Base-by-base conservation (phyloP, 208 protist species). In the Angomonas ambiguus region DNA sequence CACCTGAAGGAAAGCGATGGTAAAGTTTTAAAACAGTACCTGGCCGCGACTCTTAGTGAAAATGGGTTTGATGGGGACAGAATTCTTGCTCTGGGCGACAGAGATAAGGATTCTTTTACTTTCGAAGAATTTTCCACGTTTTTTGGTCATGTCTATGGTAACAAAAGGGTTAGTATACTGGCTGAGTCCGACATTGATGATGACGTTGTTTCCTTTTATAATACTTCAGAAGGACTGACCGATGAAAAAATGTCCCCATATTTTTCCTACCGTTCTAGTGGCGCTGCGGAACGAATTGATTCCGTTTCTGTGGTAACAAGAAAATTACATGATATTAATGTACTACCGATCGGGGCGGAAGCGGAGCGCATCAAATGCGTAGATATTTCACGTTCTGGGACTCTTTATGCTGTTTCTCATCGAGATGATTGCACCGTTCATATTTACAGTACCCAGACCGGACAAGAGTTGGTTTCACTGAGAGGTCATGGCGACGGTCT, bases 351-450 rank as follows among this genome's bases (percentile, higher is more conserved):
- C 38, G 55, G 60, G 8, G 75, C 73, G 42, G 74, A 82, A 63
- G 41, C 79, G 16, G 69, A 63, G 51, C 60, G 85, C 32, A 74
- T 83, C 56, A 87, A 83, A 53, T 91, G 85, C 67, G 64, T 82
- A n/a, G 75, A 78, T 10, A 38, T 84, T 8, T 82, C 69, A 10
- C 59, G 60, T 0, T 65, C 71, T 48, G 65, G 71, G 2, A 68
- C 69, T 18, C 59, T 87, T 25, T 87, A 83, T 59, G 84, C 79
- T 22, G 78, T 91, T 2, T 41, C 76, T 2, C 78, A 91, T 62
- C 71, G 78, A 18, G 56, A 84, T 57, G 84, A 85, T 69, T 80
- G 61, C 20, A 62, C 79, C 10, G 73, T 76, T n/a, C 75, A 87
- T 70, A n/a, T 87, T 20, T 83, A 70, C 67, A 76, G 62, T n/a